Evolutionary conservation across 305 asterid species (phyloP), one percentile per base, ranked within the genome.

Genomic region (Rubia balearica): DNA sequence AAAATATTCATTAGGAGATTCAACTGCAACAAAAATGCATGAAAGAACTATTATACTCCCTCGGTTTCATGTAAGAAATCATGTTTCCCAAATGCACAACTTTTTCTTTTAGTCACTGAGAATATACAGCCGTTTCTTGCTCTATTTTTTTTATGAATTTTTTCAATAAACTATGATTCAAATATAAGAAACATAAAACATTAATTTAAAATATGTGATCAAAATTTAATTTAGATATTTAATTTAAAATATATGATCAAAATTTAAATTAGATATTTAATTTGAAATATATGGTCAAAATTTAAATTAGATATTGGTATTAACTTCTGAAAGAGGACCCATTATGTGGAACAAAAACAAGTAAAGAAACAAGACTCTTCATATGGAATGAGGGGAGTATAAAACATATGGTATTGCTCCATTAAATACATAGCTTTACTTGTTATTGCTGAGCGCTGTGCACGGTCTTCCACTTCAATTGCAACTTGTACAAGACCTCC

Each of bases 401-500:
- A 1, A 27, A 57, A 53, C 19, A 48, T 17, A 68, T 57, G 53
- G 45, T 17, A 57, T 36, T 2, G 30, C 7, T 24, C 61, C 41
- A 57, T 30, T 16, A 30, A 36, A 55, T 14, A 22, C 41, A 43
- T 59, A 27, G 61, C 45, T 77, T 83, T 89, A 93, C 98, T 92
- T 77, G 92, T 91, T 76, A 93, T 88, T 73, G 97, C 96, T 9
- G 97, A 93, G 72, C 97, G 97, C 49, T 91, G 97, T 33, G 98
- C 87, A 74, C 97, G 98, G 74, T 93, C 98, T 83, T 93, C 98
- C 49, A 94, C 98, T 86, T 94, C 98, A 63, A 94, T 91, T 64
- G 98, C 98, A 71, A 94, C 96, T 83, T 94, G 98, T 77, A 94
- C 98, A 77, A 91, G 95, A 75, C 96, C 95, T 27, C 98, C 98